Conservation (phyloP, 306 rosid genomes). For the Castanea sativa region DNA sequence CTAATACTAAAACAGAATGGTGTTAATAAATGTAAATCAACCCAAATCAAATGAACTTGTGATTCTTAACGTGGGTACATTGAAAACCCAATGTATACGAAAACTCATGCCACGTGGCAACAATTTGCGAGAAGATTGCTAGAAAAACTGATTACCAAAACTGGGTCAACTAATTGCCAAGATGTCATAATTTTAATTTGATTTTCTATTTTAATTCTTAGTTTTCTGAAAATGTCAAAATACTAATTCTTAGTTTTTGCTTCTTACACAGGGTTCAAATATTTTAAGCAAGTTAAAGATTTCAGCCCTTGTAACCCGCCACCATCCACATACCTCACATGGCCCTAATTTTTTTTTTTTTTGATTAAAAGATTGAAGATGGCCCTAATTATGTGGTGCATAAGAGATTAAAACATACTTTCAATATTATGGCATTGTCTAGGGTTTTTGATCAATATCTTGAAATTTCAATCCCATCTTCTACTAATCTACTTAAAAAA, state of each 20-base stretch:
- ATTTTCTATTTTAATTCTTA: neutral
- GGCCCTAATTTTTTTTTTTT: too few species aligned
- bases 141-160: neutral
- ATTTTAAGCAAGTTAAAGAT: neutral
- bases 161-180: neutral
- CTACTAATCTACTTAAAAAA: too few species aligned
- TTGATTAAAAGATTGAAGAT: too few species aligned
- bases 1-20: too few species aligned
- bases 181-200: neutral
- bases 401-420: neutral
- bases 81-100: neutral
- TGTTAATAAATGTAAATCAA: too few species aligned
- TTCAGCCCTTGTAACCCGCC: too few species aligned
- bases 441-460: too few species aligned
- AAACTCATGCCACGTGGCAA: neutral
- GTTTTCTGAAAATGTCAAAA: neutral
- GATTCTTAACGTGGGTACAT: neutral
- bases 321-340: too few species aligned
- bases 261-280: neutral
- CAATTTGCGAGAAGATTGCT: neutral
- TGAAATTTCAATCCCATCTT: too few species aligned
- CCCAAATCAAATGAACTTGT: neutral
- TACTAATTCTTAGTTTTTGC: too few species aligned
- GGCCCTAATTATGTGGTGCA: neutral
- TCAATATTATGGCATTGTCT: neutral